Evolutionary conservation across 257 asterid genomes (phyloP).

Genomic region (Salvia rosmarinus): DNA sequence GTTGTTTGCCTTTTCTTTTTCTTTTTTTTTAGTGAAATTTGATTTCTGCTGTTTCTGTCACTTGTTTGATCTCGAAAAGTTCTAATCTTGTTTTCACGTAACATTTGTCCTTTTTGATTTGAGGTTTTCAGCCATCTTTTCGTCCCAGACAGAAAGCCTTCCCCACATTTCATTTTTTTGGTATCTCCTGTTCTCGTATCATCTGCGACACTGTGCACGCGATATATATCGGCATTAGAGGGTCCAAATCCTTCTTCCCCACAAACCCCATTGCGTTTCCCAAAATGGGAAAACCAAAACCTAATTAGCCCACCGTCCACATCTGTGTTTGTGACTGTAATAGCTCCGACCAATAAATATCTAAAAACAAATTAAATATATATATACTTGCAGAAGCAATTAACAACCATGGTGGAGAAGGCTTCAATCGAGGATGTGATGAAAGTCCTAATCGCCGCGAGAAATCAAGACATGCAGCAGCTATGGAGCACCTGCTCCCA

Average conservation of each 20-base stretch:
- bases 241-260: too few relatives aligned
- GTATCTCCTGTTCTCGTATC: too few relatives aligned
- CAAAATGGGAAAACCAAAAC: background rate
- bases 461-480: conserved; percentile 84
- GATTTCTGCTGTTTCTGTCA: background rate
- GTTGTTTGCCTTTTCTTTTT: conserved; percentile 25
- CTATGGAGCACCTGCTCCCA: conserved; percentile 83
- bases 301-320: too few relatives aligned
- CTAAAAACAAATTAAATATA: background rate
- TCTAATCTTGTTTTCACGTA: conserved; percentile 48
- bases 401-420: conserved; percentile 78
- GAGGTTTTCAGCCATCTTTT: conserved; percentile 39
- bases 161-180: too few relatives aligned
- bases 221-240: too few relatives aligned
- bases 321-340: too few relatives aligned
- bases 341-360: too few relatives aligned
- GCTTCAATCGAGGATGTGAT: conserved; percentile 90
- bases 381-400: conserved; percentile 61
- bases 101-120: conserved; percentile 37
- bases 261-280: background rate
- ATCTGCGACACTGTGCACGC: background rate
- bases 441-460: conserved; percentile 83
- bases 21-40: background rate
- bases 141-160: conserved; percentile 23
- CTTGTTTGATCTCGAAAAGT: conserved; percentile 6